A percentile compares a stretch with the other conserved stretches of the same genome.
phyloP scores from a whole-genome alignment of 768 basidiomycete species.

The Lentinus tigrinus region DNA sequence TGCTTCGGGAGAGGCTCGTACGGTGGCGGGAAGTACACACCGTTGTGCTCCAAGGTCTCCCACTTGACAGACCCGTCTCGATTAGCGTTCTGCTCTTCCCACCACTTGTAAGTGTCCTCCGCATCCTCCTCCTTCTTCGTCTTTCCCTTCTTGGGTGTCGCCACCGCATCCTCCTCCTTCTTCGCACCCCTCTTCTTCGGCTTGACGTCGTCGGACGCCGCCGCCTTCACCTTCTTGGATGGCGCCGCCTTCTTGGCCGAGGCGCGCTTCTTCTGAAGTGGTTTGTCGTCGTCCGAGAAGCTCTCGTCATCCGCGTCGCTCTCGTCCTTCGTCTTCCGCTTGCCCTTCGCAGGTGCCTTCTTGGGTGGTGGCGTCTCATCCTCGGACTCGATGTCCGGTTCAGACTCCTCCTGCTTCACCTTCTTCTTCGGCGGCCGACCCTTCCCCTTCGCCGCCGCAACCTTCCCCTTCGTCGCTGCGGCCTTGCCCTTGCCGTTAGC shows the following conservation, averaged over 20 bases:
- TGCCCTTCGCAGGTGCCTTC: conserved; percentile 29
- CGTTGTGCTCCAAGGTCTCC: conserved; percentile 92
- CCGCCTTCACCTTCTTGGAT: conserved; percentile 52
- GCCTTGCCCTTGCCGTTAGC: conserved; percentile 45
- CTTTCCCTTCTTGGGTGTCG: conserved; percentile 45
- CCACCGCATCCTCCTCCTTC: conserved; percentile 35
- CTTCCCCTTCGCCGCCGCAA: conserved; percentile 23
- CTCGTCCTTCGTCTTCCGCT: conserved; percentile 48
- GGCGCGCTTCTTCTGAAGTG: conserved; percentile 43
- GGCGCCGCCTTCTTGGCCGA: conserved; percentile 33
- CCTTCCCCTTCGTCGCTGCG: conserved; percentile 57
- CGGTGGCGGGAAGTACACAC: conserved; percentile 93
- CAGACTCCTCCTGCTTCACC: conserved; percentile 29
- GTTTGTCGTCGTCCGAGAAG: conserved; percentile 43
- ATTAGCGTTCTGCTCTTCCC: conserved; percentile 71
- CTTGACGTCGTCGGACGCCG: conserved; percentile 34
- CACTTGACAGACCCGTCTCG: conserved; percentile 84
- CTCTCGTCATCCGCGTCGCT: conserved; percentile 44
- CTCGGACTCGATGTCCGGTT: conserved; percentile 25
- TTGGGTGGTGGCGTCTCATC: conserved; percentile 32
- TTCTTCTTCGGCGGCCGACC: conserved; percentile 11
- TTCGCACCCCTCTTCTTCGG: conserved; percentile 39
- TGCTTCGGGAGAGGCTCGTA: conserved; percentile 81
- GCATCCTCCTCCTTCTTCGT: conserved; percentile 62
- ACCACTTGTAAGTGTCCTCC: conserved; percentile 80